phyloP scores from a whole-genome alignment of 108 stramenopile species.

The Nitzschia inconspicua region DNA sequence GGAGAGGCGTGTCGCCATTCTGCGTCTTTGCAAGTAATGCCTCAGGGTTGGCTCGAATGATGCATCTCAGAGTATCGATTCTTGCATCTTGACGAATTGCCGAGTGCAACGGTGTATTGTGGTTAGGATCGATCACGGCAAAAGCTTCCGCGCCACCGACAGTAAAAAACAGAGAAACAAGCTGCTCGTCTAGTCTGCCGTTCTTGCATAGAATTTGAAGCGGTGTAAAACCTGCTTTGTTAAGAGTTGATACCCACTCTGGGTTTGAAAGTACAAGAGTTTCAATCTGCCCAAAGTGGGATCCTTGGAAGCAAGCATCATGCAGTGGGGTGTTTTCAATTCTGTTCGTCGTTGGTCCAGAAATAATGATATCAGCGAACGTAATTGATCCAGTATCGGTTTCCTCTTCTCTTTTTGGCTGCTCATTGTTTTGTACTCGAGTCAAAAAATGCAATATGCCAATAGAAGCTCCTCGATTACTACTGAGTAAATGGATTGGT shows the following conservation, averaged over 20 bases:
- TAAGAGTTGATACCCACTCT: constrained; percentile 37
- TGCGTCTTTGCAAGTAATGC: constrained; percentile 37
- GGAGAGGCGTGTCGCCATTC: constrained; percentile 47
- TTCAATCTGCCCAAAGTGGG: constrained; percentile 41
- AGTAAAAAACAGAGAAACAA: constrained; percentile 37
- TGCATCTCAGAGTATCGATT: constrained; percentile 21
- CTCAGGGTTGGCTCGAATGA: constrained; percentile 49
- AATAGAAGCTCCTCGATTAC: constrained; percentile 37
- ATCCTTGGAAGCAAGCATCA: constrained; percentile 45
- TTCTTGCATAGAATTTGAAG: constrained; percentile 51
- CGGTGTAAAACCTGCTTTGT: constrained; percentile 46
- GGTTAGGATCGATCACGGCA: constrained; percentile 27
- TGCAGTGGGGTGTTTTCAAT: constrained; percentile 51
- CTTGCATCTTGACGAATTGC: constrained; percentile 37
- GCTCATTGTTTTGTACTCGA: constrained; percentile 10
- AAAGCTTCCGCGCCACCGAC: constrained; percentile 43
- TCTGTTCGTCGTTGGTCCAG: constrained; percentile 23
- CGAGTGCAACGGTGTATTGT: constrained; percentile 53
- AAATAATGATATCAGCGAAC: background rate
- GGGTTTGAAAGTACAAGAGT: constrained; percentile 39
- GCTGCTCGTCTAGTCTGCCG: constrained; percentile 36
- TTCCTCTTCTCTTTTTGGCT: no score
- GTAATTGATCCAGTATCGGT: background rate
- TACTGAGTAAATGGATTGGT: constrained; percentile 37
- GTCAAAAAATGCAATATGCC: constrained; percentile 36